Evolutionary conservation across 768 basidiomycete species (phyloP).

Genomic region (Kwoniella sp.): DNA sequence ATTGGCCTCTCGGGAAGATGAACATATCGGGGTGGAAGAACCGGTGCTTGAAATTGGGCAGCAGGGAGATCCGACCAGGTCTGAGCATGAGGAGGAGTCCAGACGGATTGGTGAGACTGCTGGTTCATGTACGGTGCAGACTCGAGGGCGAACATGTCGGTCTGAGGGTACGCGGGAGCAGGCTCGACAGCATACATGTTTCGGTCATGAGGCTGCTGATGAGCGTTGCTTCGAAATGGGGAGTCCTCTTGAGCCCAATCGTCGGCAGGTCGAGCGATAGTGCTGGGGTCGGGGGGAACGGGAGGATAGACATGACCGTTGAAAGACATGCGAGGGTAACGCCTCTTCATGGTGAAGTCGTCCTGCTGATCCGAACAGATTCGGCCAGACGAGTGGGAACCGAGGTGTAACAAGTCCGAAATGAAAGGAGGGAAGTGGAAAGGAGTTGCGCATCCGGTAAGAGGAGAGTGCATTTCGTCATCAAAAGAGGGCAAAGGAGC

Average conservation of each 20-base stretch:
- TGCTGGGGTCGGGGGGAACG: conserved; percentile 20
- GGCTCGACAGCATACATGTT: not conserved
- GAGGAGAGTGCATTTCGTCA: not conserved
- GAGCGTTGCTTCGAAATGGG: not conserved
- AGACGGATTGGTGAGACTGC: conserved; percentile 14
- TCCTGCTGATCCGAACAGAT: conserved; percentile 7
- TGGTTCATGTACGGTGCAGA: conserved; percentile 3
- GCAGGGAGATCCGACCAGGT: not conserved
- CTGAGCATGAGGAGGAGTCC: conserved; percentile 18
- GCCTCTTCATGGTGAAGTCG: conserved; percentile 13
- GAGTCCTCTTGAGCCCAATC: conserved; percentile 18
- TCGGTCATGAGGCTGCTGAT: not conserved
- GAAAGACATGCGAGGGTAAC: conserved; percentile 23
- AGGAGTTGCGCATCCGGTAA: conserved; percentile 6
- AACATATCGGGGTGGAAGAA: conserved; percentile 21
- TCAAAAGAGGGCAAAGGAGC: not conserved
- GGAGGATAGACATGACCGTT: conserved; percentile 22
- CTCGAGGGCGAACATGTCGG: conserved; percentile 12
- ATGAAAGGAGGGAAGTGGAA: conserved; percentile 20
- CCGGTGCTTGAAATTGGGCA: conserved; percentile 32
- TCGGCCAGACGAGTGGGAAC: not conserved
- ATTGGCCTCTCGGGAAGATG: conserved; percentile 25
- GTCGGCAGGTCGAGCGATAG: conserved; percentile 16
- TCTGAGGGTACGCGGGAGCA: conserved; percentile 1
- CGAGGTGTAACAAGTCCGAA: conserved; percentile 11